These are phyloP conservation scores for Rostrohypoxylon terebratum DNA, from an alignment of 495 filamentous ascomycete genomes.

Conservation along the genomic window DNA sequence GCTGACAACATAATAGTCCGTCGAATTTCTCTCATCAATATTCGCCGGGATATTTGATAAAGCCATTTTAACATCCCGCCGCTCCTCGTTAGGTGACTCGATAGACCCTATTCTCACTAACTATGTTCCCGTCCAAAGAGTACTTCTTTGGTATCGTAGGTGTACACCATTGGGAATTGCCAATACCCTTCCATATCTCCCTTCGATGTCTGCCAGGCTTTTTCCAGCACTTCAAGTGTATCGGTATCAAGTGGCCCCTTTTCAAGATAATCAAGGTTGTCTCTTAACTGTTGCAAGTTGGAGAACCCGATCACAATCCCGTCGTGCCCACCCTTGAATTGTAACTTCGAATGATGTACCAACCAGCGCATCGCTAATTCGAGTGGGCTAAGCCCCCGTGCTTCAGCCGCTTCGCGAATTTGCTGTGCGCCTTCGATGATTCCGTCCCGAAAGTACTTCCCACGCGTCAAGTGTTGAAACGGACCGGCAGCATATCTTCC, in stretches of 20 bases:
- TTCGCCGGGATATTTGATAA: not conserved
- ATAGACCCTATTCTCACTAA: not conserved
- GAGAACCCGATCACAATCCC: slow-evolving; percentile 80
- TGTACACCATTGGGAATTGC: slow-evolving; percentile 73
- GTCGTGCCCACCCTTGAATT: slow-evolving; percentile 73
- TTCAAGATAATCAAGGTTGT: slow-evolving; percentile 76
- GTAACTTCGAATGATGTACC: slow-evolving; percentile 77
- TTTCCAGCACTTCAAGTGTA: slow-evolving; percentile 74
- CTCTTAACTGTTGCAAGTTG: slow-evolving; percentile 72
- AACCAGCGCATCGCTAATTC: slow-evolving; percentile 83
- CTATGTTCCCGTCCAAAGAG: slow-evolving; percentile 57
- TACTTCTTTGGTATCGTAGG: slow-evolving; percentile 70
- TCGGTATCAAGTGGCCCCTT: slow-evolving; percentile 80
- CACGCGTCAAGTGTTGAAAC: slow-evolving; percentile 65
- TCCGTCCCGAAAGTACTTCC: slow-evolving; percentile 77
- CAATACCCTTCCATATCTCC: slow-evolving; percentile 73
- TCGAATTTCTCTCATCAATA: not conserved
- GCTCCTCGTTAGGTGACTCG: not conserved
- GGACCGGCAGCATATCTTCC: slow-evolving; percentile 71
- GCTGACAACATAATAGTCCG: not conserved
- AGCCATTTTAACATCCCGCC: not conserved
- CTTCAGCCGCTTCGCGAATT: slow-evolving; percentile 74
- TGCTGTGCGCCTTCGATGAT: slow-evolving; percentile 76
- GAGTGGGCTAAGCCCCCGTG: slow-evolving; percentile 73
- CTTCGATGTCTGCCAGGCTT: slow-evolving; percentile 71